Evolutionary conservation across 2,329 filamentous ascomycete genomes (phyloP), one percentile per base, ranked within the genome.

Genomic region (Exophiala sideris): DNA sequence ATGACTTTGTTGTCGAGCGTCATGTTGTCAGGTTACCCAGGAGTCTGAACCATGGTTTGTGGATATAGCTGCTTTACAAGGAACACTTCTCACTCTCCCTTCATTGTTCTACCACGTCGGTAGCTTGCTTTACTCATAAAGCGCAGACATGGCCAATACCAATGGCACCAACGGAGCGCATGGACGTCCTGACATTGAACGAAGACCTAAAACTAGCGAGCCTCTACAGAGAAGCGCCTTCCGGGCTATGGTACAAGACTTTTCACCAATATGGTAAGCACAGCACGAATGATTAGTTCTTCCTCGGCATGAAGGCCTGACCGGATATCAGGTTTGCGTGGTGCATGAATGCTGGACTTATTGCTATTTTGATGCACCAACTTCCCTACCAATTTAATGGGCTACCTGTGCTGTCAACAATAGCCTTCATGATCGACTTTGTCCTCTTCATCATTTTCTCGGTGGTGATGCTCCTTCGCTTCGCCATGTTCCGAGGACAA

Each of bases 341-440:
- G 53, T 60, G 57, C 36, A 62, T 62, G 60, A 60, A 62, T 39
- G 32, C 58, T 18, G 60, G 60, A 10, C 49, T 59, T n/a, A 55
- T 62, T 12, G 54, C 24, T 4, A 55, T 52, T 10, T 39, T 61
- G 32, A 51, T 63, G 5, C 65, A 66, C 21, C 55, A 58, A 46
- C 52, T 53, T 6, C 60, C 60, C 6, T 75, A 76, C 54, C 72
- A 73, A 56, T 76, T 76, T 58, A 50, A 55, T 1, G 72, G 70
- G 3, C 62, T 75, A 2, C 52, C 55, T 12, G 67, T 66, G 18
- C 64, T 75, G 35, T 66, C 70, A 12, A 65, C 67, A 38, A 66
- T 74, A 35, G 63, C 73, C 24, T 75, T 71, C 69, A 64, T 71
- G 16, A 67, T 71, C 45, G 69, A 67, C 4, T 69, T 75, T 5